Evolutionary conservation across 352 stramenopile genomes (phyloP).

Genomic region (Halophytophthora polymorphica): DNA sequence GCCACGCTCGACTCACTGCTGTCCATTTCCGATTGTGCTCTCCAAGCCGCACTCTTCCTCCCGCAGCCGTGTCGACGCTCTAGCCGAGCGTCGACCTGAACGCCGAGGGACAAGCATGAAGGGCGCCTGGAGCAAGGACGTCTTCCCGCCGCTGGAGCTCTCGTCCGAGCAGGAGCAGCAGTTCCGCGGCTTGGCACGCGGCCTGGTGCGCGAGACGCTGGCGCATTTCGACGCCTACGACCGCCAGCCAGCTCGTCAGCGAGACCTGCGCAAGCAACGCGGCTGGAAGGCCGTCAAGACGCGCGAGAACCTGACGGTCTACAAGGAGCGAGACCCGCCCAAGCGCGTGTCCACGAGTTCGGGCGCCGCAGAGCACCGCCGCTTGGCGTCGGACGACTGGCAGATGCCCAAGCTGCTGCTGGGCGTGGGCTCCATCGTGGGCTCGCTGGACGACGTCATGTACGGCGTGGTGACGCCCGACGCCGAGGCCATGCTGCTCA

Average conservation of each 20-base stretch:
- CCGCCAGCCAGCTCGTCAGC: constrained; percentile 8
- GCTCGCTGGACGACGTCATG: constrained; percentile 62
- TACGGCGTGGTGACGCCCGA: constrained; percentile 46
- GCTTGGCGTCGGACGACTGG: constrained; percentile 37
- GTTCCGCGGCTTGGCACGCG: constrained; percentile 23
- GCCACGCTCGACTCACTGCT: no score
- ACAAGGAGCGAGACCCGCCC: constrained; percentile 36
- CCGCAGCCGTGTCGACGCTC: no score
- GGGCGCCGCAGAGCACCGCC: constrained; percentile 21
- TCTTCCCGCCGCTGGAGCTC: constrained; percentile 31
- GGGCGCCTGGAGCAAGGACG: constrained; percentile 22
- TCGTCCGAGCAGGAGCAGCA: constrained; percentile 17
- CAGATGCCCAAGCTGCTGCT: constrained; percentile 45
- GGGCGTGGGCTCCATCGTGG: constrained; percentile 35
- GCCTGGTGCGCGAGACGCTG: constrained; percentile 33
- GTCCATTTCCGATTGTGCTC: no score
- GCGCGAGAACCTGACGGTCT: constrained; percentile 35
- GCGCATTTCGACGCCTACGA: constrained; percentile 29
- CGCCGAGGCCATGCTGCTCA: constrained; percentile 32
- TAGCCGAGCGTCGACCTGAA: no score
- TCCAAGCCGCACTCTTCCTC: no score
- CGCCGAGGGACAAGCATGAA: constrained; percentile 11
- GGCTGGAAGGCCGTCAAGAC: constrained; percentile 44
- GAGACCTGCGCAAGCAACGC: constrained; percentile 23
- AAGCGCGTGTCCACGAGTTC: constrained; percentile 27